Evolutionary conservation across 2,329 filamentous ascomycete genomes (phyloP), one percentile per base, ranked within the genome.

Genomic region (Penicillium freii): DNA sequence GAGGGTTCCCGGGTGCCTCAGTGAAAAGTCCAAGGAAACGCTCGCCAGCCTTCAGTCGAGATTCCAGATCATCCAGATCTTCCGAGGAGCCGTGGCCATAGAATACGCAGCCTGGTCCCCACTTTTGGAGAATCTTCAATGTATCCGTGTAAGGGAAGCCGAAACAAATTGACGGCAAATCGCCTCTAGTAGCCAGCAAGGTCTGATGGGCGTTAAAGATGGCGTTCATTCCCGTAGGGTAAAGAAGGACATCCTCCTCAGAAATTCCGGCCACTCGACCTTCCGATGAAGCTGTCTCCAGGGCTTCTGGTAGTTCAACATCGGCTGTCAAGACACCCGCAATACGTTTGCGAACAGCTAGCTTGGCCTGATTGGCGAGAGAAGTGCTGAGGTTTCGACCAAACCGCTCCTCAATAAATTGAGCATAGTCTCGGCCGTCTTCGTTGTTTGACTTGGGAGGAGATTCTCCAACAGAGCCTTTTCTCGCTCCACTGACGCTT

Each of bases 61-160:
- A 71, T 74, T 97, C 91, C 0, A 99, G 81, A 58, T 96, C 88
- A 69, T 97, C 90, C 0, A 99, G 78, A 57, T 97, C 92, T 47
- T 84, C 82, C 2, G 85, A 78, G 2, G 88, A 90, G 0, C 89
- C 91, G 66, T 88, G 84, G 3, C 93, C 93, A 73, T 96, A 97
- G 71, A 97, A 97, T 2, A 88, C 73, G 58, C 88, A 92, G 0
- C 93, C 93, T 0, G 92, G 89, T 0, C 93, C 94, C 73, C 95
- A 97, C 73, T 97, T 99, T 72, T 97, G 82, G 5, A 97, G 79
- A 49, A 97, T 91, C 73, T 99, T 99, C 54, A 97, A 82, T 0
- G 94, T 97, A 74, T 99, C 94, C 51, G 97, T 91, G 67, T 99
- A 99, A 0, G 94, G 92, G 66, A 99, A 99, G n/a, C 94, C 94